Conservation (phyloP, 2,329 filamentous ascomycete species). For the Hypoxylon sp. region DNA sequence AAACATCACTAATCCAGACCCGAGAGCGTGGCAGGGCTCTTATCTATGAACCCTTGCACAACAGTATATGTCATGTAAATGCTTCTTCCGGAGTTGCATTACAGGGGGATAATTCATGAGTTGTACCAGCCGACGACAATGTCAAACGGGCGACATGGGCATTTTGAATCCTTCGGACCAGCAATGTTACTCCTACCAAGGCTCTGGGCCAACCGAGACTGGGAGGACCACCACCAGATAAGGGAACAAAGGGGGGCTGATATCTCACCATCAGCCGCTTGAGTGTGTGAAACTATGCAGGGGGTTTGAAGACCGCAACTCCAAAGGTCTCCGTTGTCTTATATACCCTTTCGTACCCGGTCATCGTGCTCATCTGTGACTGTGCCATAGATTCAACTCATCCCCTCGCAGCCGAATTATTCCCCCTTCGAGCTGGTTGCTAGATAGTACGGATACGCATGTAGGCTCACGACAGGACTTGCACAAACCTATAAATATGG, state of each 20-base stretch:
- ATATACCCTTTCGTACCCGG: background rate
- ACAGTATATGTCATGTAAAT: constrained; percentile 22
- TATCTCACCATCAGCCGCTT: constrained; percentile 16
- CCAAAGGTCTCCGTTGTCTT: background rate
- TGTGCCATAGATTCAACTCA: background rate
- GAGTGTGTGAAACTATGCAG: constrained; percentile 22
- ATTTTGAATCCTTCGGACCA: constrained; percentile 20
- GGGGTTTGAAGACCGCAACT: constrained; percentile 3
- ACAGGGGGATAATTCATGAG: constrained; percentile 5
- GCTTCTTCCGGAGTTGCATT: constrained; percentile 11
- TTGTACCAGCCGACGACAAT: constrained; percentile 1
- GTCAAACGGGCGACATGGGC: constrained; percentile 14
- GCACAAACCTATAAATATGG: constrained; percentile 10
- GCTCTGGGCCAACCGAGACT: constrained; percentile 23
- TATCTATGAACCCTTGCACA: constrained; percentile 14
- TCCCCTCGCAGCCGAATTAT: background rate
- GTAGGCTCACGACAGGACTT: constrained; percentile 7
- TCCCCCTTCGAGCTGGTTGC: background rate
- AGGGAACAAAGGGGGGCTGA: constrained; percentile 2
- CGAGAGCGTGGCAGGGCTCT: constrained; percentile 9
- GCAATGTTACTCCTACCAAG: background rate
- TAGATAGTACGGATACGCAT: background rate
- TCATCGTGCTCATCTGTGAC: background rate
- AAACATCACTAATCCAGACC: background rate
- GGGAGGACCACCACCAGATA: constrained; percentile 8